Base-by-base conservation (phyloP, 805 yeast species). In the Schwanniomyces pseudopolymorphus region DNA sequence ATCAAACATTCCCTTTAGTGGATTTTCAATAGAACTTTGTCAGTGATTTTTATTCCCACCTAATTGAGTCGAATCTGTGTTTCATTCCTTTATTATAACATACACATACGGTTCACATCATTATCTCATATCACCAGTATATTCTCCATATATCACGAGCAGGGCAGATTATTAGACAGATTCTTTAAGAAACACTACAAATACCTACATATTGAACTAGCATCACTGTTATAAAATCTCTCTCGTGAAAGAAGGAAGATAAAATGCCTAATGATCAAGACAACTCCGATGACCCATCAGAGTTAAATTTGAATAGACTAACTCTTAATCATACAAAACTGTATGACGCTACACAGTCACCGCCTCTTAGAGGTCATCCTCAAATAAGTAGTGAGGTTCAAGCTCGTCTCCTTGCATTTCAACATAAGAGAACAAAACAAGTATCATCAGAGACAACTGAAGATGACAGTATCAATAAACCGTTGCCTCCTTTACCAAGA, bases 381-480 rank as follows among this genome's bases (percentile, higher is more conserved):
- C 64, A 55, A 40, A 42, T 85, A 42, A 83, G 78, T 56, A 84
- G 94, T 9, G 92, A 87, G 51, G 79, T 89, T 35, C 97, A 90
- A 64, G 97, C 96, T 1, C 75, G 94, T 52, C 77, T 91, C 31
- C 69, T 87, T 63, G 96, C 96, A 0, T 87, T 91, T 57, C 97
- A 90, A 64, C 89, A 88, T 52, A 83, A 85, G 58, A 78, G 97
- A 54, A 50, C 64, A 13, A 63, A 56, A 45, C 59, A 54, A 16
- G 56, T 51, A 19, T 35, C 58, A 11, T 33, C 39, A 17, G 41
- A 43, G 6, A 13, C 13, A 6, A 20, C 35, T 4, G 25, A 37
- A 3, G 13, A 17, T 25, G 45, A 36, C 4, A 16, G 7, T 16
- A 16, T 28, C 9, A 39, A 52, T 22, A 60, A 60, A 42, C 66